A percentile compares a stretch with the other conserved stretches of the same genome.
phyloP scores from a whole-genome alignment of 169 alveolate species.

The Pseudocohnilembus persalinus region DNA sequence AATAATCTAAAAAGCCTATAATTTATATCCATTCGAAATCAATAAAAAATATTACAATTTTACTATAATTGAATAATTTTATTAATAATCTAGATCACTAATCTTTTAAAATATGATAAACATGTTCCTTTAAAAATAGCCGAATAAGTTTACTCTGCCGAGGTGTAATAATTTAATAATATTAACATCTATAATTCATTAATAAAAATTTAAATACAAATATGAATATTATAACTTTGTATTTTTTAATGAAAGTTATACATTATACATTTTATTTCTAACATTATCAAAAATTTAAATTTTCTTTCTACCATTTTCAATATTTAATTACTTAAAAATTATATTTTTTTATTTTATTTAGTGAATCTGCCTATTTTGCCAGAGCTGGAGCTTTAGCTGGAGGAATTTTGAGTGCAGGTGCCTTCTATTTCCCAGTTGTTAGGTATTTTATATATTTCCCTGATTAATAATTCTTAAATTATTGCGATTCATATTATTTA shows the following conservation, averaged over 20 bases:
- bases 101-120: conserved; percentile 23
- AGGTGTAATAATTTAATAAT: conserved; percentile 11
- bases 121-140: conserved; percentile 22
- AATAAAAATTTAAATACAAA: no score
- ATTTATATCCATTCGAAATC: neutral
- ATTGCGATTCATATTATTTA: neutral
- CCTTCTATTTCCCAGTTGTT: conserved; percentile 23
- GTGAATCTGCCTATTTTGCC: conserved; percentile 19
- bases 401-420: conserved; percentile 1
- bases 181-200: neutral
- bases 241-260: neutral
- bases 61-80: no score
- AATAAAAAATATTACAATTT: no score
- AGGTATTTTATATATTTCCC: neutral
- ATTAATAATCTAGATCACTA: conserved; percentile 5
- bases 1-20: no score
- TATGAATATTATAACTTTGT: neutral
- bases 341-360: neutral
- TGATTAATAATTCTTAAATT: neutral
- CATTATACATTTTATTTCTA: neutral
- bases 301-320: neutral
- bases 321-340: neutral
- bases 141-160: conserved; percentile 29
- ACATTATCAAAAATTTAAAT: no score
- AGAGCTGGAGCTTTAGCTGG: conserved; percentile 29